phyloP scores from a whole-genome alignment of 345 rosid genomes.

The Sonneratia caseolaris region DNA sequence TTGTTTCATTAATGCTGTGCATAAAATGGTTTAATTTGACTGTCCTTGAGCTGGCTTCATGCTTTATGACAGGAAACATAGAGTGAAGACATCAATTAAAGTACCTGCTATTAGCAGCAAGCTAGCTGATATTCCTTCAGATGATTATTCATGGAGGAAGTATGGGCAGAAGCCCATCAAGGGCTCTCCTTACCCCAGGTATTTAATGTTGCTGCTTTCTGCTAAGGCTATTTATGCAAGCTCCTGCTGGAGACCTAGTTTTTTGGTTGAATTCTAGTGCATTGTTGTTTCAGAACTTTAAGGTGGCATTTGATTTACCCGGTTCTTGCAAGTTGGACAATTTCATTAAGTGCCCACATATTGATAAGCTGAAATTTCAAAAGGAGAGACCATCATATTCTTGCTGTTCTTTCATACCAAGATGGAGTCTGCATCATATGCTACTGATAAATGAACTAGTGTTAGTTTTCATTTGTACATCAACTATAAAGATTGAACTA shows the following conservation, averaged over 20 bases:
- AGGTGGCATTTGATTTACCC: neutral
- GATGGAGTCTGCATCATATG: neutral
- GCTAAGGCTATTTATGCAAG: neutral
- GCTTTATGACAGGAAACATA: constrained; percentile 43
- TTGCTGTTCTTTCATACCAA: neutral
- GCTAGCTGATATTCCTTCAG: constrained; percentile 80
- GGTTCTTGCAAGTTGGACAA: neutral
- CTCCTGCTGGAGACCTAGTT: neutral
- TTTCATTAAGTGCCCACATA: neutral
- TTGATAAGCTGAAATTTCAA: neutral
- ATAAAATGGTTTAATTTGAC: neutral
- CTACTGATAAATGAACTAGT: neutral
- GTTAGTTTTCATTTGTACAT: neutral
- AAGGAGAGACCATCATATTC: neutral
- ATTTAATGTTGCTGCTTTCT: constrained; percentile 5
- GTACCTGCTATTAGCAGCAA: constrained; percentile 78
- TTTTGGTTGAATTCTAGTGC: neutral
- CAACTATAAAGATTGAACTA: neutral
- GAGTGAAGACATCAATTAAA: constrained; percentile 66
- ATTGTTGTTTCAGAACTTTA: neutral
- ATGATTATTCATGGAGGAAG: constrained; percentile 79
- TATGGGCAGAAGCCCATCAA: constrained; percentile 81
- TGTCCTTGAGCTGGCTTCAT: constrained; percentile 8
- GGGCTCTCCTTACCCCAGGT: constrained; percentile 87
- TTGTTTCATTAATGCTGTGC: neutral